Evolutionary conservation across 257 asterid genomes (phyloP).

Genomic region (Mentha longifolia): DNA sequence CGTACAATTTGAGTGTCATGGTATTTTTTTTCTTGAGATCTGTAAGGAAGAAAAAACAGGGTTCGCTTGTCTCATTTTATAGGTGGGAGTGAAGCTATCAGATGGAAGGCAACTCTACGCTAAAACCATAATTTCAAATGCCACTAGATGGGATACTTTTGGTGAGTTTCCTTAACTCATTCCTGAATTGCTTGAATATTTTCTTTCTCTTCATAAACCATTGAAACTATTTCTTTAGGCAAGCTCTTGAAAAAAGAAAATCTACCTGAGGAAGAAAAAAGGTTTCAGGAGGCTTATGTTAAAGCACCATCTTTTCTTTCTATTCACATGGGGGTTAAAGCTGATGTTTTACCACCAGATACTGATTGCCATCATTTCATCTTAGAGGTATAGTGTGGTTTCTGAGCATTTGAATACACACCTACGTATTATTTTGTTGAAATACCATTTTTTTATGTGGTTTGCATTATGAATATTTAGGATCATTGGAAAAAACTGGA

Average conservation of each 20-base stretch:
- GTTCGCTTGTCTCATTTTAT: constrained; percentile 31
- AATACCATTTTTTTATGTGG: constrained; percentile 20
- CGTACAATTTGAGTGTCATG: constrained; percentile 7
- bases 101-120: constrained; percentile 84
- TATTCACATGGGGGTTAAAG: constrained; percentile 91
- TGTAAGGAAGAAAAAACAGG: constrained; percentile 24
- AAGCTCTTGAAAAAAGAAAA: constrained; percentile 78
- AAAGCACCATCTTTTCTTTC: constrained; percentile 99
- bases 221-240: constrained; percentile 46
- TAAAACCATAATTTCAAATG: constrained; percentile 86
- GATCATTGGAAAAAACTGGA: constrained; percentile 87
- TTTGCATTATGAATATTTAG: constrained; percentile 43
- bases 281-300: constrained; percentile 82
- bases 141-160: constrained; percentile 99
- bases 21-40: constrained; percentile 24
- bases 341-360: constrained; percentile 81
- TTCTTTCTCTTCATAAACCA: constrained; percentile 14
- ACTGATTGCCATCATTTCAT: constrained; percentile 96
- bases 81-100: constrained; percentile 95
- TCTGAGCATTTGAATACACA: constrained; percentile 19
- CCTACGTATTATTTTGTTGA: neutral
- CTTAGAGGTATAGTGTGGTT: constrained; percentile 66
- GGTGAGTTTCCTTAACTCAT: constrained; percentile 57
- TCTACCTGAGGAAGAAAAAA: constrained; percentile 88
- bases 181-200: constrained; percentile 19